These are phyloP conservation scores for Suhomyces pyralidae DNA, from an alignment of 805 yeast species.

Conservation along the genomic window DNA sequence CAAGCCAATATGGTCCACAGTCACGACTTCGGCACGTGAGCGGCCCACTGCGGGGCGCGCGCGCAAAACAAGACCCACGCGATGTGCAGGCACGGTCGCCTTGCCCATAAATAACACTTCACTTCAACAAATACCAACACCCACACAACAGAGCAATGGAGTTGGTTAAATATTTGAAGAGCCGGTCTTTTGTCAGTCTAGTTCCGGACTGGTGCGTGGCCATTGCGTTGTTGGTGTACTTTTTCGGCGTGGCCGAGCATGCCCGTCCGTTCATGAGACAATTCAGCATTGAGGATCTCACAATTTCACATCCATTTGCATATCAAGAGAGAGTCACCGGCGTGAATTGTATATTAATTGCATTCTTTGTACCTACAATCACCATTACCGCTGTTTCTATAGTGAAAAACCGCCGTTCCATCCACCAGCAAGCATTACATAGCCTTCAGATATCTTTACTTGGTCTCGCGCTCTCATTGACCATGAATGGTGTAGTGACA, in stretches of 20 bases:
- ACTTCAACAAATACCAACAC: neutral
- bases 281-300: conserved; percentile 29
- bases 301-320: conserved; percentile 38
- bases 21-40: neutral
- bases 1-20: neutral
- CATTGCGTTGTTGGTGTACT: conserved; percentile 20
- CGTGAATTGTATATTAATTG: conserved; percentile 24
- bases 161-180: conserved; percentile 5
- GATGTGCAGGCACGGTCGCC: neutral
- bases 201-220: conserved; percentile 31
- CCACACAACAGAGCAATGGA: neutral
- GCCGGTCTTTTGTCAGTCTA: conserved; percentile 7
- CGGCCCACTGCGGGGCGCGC: neutral
- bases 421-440: conserved; percentile 15
- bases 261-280: conserved; percentile 36
- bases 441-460: conserved; percentile 28
- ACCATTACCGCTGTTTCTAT: conserved; percentile 16
- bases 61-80: neutral
- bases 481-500: conserved; percentile 32
- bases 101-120: neutral
- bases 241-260: conserved; percentile 33
- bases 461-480: conserved; percentile 26
- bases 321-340: conserved; percentile 31
- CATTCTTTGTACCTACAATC: conserved; percentile 23
- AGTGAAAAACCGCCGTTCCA: conserved; percentile 30